Base-by-base conservation (phyloP, 306 rosid genomes). In the Oxytropis ochrocephala region DNA sequence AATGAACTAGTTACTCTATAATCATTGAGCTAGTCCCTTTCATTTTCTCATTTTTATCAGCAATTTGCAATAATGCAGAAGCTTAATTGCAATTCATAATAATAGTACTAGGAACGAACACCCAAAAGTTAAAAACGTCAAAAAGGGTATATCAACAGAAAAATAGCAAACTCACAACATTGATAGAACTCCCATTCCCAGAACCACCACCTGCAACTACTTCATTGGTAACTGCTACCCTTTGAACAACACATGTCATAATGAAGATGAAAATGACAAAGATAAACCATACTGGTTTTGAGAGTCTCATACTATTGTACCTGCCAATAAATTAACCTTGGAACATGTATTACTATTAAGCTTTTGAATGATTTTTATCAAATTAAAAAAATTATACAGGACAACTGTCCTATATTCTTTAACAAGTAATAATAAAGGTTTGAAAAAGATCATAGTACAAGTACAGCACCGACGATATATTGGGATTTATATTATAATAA, bases 271-370 rank as follows among this genome's bases (percentile, higher is more conserved):
- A 74, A 44, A 63, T 9, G 32, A 85, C 30, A 64, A 70, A 73
- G 74, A 89, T 75, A 74, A 73, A 60, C 70, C 83, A 17, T 46
- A 61, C 24, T 12, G 69, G 66, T 56, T 38, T 79, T 18, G 75
- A 72, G 77, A 82, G 80, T 61, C 69, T 81, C 92, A 86, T 86
- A 59, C 59, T 73, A 18, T 42, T 4, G 46, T 35, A 59, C 63
- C 63, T 57, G 32, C 12, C 17, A 33, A 29, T 5, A 76, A 51
- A 50, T 7, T 73, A 56, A 57, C 41, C 59, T 57, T 60, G 35
- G 51, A 55, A 56, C 33, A 48, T 62, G 67, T 41, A 50, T 54
- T 35, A n/a, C 24, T 32, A 43, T 43, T 5, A 16, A 44, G 35
- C 19, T 30, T 71, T 7, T 12, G 17, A 56, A 43, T 67, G 83